Conservation (phyloP, 352 stramenopile genomes). For the Pythium monospermum region DNA sequence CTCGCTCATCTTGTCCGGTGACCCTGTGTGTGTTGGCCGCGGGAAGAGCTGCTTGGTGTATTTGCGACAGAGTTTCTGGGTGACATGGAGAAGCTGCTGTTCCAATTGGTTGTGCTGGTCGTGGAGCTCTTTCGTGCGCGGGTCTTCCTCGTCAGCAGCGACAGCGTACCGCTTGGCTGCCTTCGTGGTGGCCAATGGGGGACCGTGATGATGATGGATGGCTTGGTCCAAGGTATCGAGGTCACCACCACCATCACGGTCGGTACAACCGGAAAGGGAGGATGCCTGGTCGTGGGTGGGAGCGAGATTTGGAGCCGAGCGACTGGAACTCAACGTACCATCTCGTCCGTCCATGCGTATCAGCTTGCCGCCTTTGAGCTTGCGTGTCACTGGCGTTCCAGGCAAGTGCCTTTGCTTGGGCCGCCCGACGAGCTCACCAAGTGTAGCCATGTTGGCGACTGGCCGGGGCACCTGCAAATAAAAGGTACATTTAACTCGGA, state of each 20-base stretch:
- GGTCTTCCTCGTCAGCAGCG: conserved; percentile 15
- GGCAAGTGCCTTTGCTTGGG: conserved; percentile 30
- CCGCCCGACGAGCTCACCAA: conserved; percentile 29
- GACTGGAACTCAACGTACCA: conserved; percentile 22
- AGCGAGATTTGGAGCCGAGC: too few relatives aligned
- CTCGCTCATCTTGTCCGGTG: conserved; percentile 30
- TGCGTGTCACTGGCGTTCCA: conserved; percentile 30
- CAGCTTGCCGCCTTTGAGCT: conserved; percentile 36
- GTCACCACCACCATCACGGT: not conserved
- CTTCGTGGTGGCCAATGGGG: not conserved
- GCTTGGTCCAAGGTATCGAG: conserved; percentile 8
- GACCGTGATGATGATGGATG: not conserved
- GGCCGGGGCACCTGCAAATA: not conserved
- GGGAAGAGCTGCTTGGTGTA: conserved; percentile 53
- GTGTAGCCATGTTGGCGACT: conserved; percentile 30
- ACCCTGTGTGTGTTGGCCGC: conserved; percentile 6
- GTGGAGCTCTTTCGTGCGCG: conserved; percentile 17
- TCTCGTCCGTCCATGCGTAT: conserved; percentile 28
- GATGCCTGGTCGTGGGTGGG: too few relatives aligned
- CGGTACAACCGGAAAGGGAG: not conserved
- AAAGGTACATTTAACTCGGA: too few relatives aligned
- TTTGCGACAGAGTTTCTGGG: conserved; percentile 68
- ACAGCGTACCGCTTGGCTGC: not conserved
- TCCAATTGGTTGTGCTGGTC: conserved; percentile 38
- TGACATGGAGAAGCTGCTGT: conserved; percentile 46